phyloP scores from a whole-genome alignment of 768 basidiomycete genomes.

The Panus rudis region DNA sequence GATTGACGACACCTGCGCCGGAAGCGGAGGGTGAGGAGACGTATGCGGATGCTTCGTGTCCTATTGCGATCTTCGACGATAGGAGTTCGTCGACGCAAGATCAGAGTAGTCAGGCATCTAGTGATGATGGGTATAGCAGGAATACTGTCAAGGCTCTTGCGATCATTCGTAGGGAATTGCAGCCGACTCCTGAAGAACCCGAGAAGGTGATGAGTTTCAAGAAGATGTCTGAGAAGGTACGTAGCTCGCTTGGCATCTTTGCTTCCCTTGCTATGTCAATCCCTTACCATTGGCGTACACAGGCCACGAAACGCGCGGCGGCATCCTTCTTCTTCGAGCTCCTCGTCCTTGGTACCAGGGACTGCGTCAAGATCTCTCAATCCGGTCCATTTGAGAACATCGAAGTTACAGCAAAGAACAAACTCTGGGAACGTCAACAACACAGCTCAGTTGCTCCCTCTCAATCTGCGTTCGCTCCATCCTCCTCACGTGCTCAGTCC shows the following conservation, averaged over 20 bases:
- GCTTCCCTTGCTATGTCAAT: background rate
- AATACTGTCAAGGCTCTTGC: conserved; percentile 83
- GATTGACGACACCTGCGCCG: conserved; percentile 43
- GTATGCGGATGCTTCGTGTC: conserved; percentile 66
- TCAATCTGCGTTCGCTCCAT: conserved; percentile 33
- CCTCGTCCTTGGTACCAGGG: conserved; percentile 88
- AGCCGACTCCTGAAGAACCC: conserved; percentile 38
- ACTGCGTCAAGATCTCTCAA: conserved; percentile 82
- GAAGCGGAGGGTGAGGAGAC: conserved; percentile 54
- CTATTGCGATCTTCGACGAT: conserved; percentile 76
- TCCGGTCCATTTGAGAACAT: conserved; percentile 77
- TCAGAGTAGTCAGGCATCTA: conserved; percentile 36
- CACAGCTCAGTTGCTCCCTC: conserved; percentile 39
- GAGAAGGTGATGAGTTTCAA: conserved; percentile 73
- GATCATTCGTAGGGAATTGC: conserved; percentile 67
- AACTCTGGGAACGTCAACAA: conserved; percentile 72
- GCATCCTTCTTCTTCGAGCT: conserved; percentile 98
- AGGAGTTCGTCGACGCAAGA: conserved; percentile 47
- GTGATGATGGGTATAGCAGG: conserved; percentile 68
- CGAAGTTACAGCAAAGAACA: conserved; percentile 71
- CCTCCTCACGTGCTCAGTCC: background rate
- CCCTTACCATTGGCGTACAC: conserved; percentile 3
- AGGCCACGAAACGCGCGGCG: conserved; percentile 89
- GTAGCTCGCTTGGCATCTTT: conserved; percentile 4
- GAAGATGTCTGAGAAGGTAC: conserved; percentile 70